Evolutionary conservation across 768 basidiomycete species (phyloP).

Genomic region (Floccularia luteovirens): DNA sequence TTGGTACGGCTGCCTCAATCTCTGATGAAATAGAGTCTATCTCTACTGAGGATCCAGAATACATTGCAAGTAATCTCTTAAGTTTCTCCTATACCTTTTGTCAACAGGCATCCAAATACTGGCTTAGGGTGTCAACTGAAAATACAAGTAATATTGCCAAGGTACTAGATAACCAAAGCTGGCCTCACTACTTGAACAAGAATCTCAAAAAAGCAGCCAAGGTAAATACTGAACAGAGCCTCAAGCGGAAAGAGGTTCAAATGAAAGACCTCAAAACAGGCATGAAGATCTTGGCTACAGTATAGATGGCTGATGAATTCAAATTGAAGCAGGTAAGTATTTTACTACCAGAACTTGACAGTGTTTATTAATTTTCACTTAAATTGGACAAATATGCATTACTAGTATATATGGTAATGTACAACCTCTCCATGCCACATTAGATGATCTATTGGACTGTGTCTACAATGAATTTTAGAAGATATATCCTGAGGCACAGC

Average conservation of each 20-base stretch:
- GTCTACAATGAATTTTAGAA: not conserved
- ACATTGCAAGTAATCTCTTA: not conserved
- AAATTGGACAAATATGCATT: slow-evolving; percentile 1
- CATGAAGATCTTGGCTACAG: not conserved
- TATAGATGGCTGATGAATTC: not conserved
- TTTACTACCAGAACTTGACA: not conserved
- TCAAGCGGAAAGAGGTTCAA: slow-evolving; percentile 1
- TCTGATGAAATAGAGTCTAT: not conserved
- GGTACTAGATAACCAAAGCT: not conserved
- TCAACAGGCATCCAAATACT: not conserved
- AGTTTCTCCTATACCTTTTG: not conserved
- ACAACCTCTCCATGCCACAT: not conserved
- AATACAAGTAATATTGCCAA: not conserved
- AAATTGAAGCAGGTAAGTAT: not conserved
- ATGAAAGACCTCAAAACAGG: slow-evolving; percentile 1
- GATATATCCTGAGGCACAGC: not conserved
- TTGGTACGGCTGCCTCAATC: not conserved
- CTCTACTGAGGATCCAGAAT: not conserved
- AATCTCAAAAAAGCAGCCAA: slow-evolving; percentile 1
- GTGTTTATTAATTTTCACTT: not conserved
- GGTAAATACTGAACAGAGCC: not conserved
- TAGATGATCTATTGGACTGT: not conserved
- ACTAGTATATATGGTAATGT: not conserved
- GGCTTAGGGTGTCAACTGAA: not conserved
- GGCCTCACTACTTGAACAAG: not conserved